Base-by-base conservation (phyloP, 306 rosid genomes). In the Dalbergia oliveri region DNA sequence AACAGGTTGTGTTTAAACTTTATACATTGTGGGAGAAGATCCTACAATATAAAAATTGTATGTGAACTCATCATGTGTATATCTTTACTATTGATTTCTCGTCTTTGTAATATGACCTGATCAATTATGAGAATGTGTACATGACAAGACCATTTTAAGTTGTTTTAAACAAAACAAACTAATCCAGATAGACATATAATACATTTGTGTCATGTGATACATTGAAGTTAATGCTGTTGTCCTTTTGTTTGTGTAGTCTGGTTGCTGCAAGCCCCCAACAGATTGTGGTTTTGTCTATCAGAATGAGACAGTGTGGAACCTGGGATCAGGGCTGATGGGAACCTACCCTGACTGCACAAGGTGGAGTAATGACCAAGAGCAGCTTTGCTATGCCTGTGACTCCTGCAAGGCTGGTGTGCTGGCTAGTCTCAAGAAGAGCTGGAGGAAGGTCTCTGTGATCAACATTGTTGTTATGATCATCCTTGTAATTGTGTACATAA, bases 221-320 rank as follows among this genome's bases (percentile, higher is more conserved):
- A 47, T 3, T 65, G 61, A 66, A 72, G 47, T 18, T 6, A 61
- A 49, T 73, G 31, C 31, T 26, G 9, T 72, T 68, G 0, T 34
- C 3, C 11, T 47, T 79, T 45, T 11, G 19, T 53, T 5, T 83
- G 69, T n/a, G n/a, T 23, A 94, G 99, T 93, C 99, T 76, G 98
- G 99, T 58, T 96, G 99, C 87, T 96, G 98, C 91, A 96, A 96
- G 86, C 98, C 99, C 18, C 98, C 97, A 2, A 80, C 98, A 31
- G 94, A 79, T 14, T 96, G 97, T 79, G 97, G 92, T 4, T 88
- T 45, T 35, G 0, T 53, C 4, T 96, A 90, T 69, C 58, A 58
- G 69, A 96, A 88, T 12, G 99, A 91, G 85, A 96, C 99, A 9
- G 0, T 9, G 12, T 96, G 99, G 99, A 73, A 5, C 50, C 9